phyloP scores from a whole-genome alignment of 140 eudicot genomes.

The Oenanthe javanica region DNA sequence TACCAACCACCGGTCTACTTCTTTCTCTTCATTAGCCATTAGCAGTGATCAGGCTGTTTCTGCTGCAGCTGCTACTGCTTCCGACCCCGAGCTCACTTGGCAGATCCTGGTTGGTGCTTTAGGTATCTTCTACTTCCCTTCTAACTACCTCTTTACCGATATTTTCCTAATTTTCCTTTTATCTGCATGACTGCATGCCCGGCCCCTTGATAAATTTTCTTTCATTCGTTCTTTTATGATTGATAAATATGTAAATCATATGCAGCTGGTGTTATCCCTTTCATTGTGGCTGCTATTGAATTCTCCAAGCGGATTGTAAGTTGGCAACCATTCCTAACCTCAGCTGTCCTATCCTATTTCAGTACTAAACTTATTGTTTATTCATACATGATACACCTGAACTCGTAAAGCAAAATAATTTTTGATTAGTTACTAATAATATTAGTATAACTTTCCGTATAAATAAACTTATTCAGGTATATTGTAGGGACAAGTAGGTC shows the following conservation, averaged over 20 bases:
- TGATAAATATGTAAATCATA: background rate
- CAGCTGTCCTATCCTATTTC: too few species aligned
- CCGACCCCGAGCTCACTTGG: conserved; percentile 2
- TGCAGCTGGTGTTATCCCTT: conserved; percentile 89
- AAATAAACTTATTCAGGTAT: background rate
- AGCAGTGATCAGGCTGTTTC: background rate
- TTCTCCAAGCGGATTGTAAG: conserved; percentile 89
- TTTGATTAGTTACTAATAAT: background rate
- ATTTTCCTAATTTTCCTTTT: background rate
- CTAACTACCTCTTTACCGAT: background rate
- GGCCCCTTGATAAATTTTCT: background rate
- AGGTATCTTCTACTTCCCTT: background rate
- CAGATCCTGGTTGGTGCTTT: conserved; percentile 3
- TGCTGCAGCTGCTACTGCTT: background rate
- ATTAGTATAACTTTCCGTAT: too few species aligned
- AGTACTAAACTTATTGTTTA: background rate
- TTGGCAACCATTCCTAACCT: background rate
- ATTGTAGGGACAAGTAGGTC: background rate
- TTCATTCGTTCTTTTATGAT: background rate
- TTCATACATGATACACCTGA: background rate
- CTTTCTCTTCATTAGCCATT: background rate
- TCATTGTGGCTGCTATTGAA: conserved; percentile 88
- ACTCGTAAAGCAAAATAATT: background rate
- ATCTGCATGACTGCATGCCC: background rate
- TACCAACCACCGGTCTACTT: background rate